These are phyloP conservation scores for Saraca asoca DNA, from an alignment of 331 rosid genomes.

Conservation along the genomic window DNA sequence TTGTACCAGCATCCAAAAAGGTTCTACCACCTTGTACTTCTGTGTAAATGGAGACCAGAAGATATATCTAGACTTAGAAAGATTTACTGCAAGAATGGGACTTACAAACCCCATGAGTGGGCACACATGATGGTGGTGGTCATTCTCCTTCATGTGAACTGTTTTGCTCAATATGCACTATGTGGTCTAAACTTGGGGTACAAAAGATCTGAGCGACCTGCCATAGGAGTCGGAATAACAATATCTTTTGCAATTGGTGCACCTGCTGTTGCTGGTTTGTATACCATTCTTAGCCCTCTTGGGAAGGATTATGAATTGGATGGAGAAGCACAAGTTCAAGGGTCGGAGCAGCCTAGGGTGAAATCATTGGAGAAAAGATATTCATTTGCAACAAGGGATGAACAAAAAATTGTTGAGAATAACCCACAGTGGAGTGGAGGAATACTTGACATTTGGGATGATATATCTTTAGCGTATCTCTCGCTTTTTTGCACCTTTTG, in stretches of 20 bases:
- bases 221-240: slow-evolving; percentile 78
- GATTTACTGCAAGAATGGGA: slow-evolving; percentile 80
- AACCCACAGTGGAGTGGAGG: slow-evolving; percentile 84
- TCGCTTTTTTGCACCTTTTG: slow-evolving; percentile 82
- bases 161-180: slow-evolving; percentile 88
- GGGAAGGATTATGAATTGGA: slow-evolving; percentile 77
- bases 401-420: slow-evolving; percentile 44
- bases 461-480: slow-evolving; percentile 71
- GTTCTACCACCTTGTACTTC: slow-evolving; percentile 76
- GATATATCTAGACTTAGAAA: slow-evolving; percentile 69
- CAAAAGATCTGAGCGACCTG: slow-evolving; percentile 72
- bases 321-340: slow-evolving; percentile 56
- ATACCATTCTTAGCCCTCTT: slow-evolving; percentile 77
- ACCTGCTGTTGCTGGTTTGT: slow-evolving; percentile 80
- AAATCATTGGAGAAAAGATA: slow-evolving; percentile 55
- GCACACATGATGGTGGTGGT: slow-evolving; percentile 88
- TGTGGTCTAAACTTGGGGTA: slow-evolving; percentile 89
- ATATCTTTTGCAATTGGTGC: slow-evolving; percentile 72
- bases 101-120: slow-evolving; percentile 91
- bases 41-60: slow-evolving; percentile 69
- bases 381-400: slow-evolving; percentile 62
- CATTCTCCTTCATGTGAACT: slow-evolving; percentile 74
- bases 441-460: slow-evolving; percentile 79
- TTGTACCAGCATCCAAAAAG: slow-evolving; percentile 89
- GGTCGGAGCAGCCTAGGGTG: slow-evolving; percentile 39